phyloP scores from a whole-genome alignment of 805 yeast genomes.

The Cyberlindnera japonica region DNA sequence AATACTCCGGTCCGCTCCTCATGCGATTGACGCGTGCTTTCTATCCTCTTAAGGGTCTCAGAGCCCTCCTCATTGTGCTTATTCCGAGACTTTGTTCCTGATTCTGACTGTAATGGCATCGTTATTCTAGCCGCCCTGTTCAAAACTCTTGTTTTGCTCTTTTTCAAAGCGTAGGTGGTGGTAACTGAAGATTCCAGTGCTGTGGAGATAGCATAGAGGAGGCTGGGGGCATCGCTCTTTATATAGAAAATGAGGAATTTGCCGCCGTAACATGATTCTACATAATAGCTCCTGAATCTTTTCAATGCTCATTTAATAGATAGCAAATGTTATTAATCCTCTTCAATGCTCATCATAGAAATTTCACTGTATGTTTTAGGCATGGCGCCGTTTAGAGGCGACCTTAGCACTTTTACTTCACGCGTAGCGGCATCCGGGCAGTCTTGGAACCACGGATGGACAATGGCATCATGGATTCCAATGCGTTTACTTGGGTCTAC shows the following conservation, averaged over 20 bases:
- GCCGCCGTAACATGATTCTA: slow-evolving; percentile 9
- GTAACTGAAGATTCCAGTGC: background rate
- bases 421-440: background rate
- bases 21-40: too few relatives aligned
- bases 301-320: background rate
- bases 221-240: background rate
- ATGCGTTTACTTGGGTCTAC: slow-evolving; percentile 70
- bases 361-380: slow-evolving; percentile 39
- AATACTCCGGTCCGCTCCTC: too few relatives aligned
- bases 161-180: too few relatives aligned
- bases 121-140: background rate
- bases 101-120: too few relatives aligned
- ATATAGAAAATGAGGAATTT: slow-evolving; percentile 5
- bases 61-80: too few relatives aligned
- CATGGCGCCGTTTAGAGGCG: slow-evolving; percentile 27
- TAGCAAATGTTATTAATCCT: slow-evolving; percentile 2
- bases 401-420: slow-evolving; percentile 23
- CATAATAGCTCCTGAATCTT: too few relatives aligned
- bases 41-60: background rate
- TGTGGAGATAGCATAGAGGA: too few relatives aligned
- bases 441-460: slow-evolving; percentile 77
- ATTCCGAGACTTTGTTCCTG: too few relatives aligned
- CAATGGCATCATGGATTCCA: slow-evolving; percentile 77
- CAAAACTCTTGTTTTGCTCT: background rate
- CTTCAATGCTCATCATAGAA: slow-evolving; percentile 21